Evolutionary conservation across 768 basidiomycete genomes (phyloP).

Genomic region (Psilocybe azurescens): DNA sequence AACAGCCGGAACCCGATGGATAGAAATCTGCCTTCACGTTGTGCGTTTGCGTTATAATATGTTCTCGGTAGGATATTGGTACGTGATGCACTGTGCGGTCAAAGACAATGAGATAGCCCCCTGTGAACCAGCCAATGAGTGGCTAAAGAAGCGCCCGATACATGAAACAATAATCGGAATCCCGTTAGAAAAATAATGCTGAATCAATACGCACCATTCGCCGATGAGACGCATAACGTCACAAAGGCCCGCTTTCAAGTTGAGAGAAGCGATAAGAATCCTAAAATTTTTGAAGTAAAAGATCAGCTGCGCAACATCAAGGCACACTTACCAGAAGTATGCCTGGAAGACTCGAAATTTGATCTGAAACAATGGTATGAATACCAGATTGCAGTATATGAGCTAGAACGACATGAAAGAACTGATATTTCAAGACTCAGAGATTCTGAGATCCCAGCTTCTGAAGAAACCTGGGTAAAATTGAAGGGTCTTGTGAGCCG

Average conservation of each 20-base stretch:
- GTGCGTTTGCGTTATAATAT: not conserved
- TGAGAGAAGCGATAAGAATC: not conserved
- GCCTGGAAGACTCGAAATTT: conserved; percentile 2
- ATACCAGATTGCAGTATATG: too few relatives aligned
- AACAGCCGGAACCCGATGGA: not conserved
- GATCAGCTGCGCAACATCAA: not conserved
- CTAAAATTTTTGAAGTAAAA: not conserved
- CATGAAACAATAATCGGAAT: not conserved
- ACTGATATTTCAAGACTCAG: too few relatives aligned
- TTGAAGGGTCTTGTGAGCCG: not conserved
- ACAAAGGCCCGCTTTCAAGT: not conserved
- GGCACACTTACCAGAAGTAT: not conserved
- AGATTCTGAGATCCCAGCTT: not conserved
- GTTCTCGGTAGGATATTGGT: conserved; percentile 15
- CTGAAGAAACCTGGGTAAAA: not conserved
- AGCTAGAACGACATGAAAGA: not conserved
- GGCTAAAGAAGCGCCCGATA: not conserved
- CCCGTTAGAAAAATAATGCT: not conserved
- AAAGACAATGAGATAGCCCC: not conserved
- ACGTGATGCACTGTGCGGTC: not conserved
- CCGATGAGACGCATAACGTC: not conserved
- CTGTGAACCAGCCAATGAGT: not conserved
- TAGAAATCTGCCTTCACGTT: not conserved
- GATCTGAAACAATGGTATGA: conserved; percentile 8
- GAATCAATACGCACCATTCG: not conserved